A percentile compares a stretch with the other conserved stretches of the same genome.
Conservation (phyloP, 345 rosid species). For the Eucalyptus viminalis region DNA sequence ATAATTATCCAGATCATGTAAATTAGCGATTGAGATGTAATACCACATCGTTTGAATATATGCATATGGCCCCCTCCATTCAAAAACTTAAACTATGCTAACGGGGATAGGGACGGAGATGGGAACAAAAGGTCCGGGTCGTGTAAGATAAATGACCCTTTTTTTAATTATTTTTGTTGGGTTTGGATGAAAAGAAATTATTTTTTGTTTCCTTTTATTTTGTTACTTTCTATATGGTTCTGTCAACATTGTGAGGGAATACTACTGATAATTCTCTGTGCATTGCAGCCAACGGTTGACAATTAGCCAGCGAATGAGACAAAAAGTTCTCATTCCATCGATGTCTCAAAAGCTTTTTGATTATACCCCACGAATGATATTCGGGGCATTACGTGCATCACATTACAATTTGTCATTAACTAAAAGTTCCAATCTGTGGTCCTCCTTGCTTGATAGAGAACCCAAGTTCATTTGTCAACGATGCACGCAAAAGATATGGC, state of each 20-base stretch:
- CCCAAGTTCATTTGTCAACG: not conserved
- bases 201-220: not conserved
- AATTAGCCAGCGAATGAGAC: not conserved
- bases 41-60: not conserved
- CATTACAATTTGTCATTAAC: not conserved
- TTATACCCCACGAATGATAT: not conserved
- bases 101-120: not conserved
- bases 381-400: not conserved
- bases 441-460: not conserved
- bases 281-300: not conserved
- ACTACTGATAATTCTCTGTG: not conserved
- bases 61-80: not conserved
- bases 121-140: rapidly evolving
- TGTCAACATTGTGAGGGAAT: not conserved
- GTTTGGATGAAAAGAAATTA: not conserved
- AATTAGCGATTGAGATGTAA: rapidly evolving
- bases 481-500: not conserved
- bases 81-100: not conserved
- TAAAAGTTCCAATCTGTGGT: not conserved
- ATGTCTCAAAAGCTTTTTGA: not conserved
- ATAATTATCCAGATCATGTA: rapidly evolving
- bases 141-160: not conserved
- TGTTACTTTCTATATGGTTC: not conserved
- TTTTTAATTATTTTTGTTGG: not conserved
- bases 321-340: not conserved